These are phyloP conservation scores for Trametes sanguinea DNA, from an alignment of 768 basidiomycete species.

Conservation along the genomic window DNA sequence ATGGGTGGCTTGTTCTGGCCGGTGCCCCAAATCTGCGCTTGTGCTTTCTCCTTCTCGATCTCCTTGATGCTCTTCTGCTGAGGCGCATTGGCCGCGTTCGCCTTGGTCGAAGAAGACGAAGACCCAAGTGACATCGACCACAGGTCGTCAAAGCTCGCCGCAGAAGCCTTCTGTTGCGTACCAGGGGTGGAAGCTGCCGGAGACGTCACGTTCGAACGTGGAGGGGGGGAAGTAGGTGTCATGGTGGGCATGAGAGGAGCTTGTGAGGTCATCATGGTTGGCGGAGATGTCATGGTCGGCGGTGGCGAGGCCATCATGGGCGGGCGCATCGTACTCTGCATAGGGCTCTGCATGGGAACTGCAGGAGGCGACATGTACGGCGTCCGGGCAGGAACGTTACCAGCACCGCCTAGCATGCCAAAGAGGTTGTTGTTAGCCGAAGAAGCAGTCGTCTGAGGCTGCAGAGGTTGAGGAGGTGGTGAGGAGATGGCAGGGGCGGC, in stretches of 20 bases:
- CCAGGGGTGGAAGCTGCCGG: conserved; percentile 20
- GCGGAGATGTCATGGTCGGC: conserved; percentile 14
- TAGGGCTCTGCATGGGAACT: conserved; percentile 22
- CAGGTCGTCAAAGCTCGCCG: conserved; percentile 76
- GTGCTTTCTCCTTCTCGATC: conserved; percentile 84
- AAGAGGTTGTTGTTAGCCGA: conserved; percentile 19
- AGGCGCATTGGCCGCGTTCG: neutral
- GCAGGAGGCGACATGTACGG: conserved; percentile 25
- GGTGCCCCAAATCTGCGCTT: conserved; percentile 77
- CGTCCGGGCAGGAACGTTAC: neutral
- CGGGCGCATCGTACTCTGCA: conserved; percentile 16
- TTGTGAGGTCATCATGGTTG: conserved; percentile 3
- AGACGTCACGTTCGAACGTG: conserved; percentile 27
- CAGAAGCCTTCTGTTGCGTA: conserved; percentile 35
- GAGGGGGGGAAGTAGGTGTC: conserved; percentile 32
- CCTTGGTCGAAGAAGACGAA: conserved; percentile 38
- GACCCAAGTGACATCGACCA: conserved; percentile 80
- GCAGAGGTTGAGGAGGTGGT: conserved; percentile 11
- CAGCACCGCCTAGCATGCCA: conserved; percentile 15
- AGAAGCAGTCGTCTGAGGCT: conserved; percentile 6
- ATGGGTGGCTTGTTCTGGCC: conserved; percentile 27
- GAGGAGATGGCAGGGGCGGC: conserved; percentile 9
- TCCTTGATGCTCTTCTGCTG: conserved; percentile 78
- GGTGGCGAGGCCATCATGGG: conserved; percentile 11
- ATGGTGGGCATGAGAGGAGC: conserved; percentile 17